Base-by-base conservation (phyloP, 2,329 filamentous ascomycete species). In the Epichloe brachyelytri region DNA sequence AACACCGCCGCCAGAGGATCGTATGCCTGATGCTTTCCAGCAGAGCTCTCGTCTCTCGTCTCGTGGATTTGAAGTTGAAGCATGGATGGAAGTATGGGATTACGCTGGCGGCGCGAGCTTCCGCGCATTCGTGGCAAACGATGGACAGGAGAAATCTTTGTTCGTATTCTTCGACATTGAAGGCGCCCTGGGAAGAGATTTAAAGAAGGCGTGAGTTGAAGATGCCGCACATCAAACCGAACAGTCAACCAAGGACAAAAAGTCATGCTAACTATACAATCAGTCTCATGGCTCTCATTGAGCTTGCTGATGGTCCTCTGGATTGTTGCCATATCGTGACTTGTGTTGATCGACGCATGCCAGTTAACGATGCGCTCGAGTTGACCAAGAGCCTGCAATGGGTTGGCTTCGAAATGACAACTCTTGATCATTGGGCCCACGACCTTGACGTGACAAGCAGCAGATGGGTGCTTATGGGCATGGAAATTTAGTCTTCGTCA, bases 361-460 rank as follows among this genome's bases (percentile, higher is more conserved):
- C 79, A 39, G 68, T 75, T 26, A 71, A 77, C 53, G 80, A 86
- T 55, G 73, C 78, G 52, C 79, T 83, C 58, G 74, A 82, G 53
- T 73, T 91, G 58, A 80, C 85, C 62, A 88, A 85, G 66, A 90
- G 88, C 61, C 78, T 96, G 48, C 86, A 89, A 65, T 96, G 90
- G 90, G 90, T 94, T 57, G 90, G 90, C 51, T 95, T 95, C 63
- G 86, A 87, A 63, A 77, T 91, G 58, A 82, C 81, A 47, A 91
- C 86, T 22, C 75, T 96, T 43, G 83, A 89, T 58, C 78, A 80
- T 59, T 95, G 88, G 84, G 77, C 79, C 15, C 71, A 74, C 44
- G 73, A 75, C 39, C 65, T 77, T 50, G 79, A 86, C 56, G 76
- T 83, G 49, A 81, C 85, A 48, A 95, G 88, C 70, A 71, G 82